These are phyloP conservation scores for Parachaetomium inaequale DNA, from an alignment of 495 filamentous ascomycete species.

Conservation along the genomic window DNA sequence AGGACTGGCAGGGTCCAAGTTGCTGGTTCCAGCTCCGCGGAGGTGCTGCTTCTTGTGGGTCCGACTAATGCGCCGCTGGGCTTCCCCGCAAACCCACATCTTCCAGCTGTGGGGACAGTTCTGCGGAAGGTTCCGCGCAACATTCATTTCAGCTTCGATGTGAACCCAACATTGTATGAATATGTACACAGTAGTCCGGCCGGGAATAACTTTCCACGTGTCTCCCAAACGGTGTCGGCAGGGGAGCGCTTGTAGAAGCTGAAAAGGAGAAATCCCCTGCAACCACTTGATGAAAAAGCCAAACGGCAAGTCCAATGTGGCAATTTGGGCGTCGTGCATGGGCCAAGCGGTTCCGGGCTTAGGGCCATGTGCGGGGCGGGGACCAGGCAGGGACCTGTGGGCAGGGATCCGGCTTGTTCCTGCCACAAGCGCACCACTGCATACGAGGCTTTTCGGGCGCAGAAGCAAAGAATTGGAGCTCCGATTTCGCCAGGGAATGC, in stretches of 20 bases:
- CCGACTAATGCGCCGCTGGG: not conserved
- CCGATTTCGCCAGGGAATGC: constrained; percentile 34
- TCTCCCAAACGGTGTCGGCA: not conserved
- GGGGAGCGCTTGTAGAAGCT: not conserved
- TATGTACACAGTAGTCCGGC: no score
- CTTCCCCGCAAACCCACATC: not conserved
- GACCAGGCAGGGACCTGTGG: not conserved
- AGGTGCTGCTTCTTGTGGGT: not conserved
- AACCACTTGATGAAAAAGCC: not conserved
- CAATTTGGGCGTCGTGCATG: constrained; percentile 10
- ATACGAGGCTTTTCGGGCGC: not conserved
- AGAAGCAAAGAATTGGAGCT: constrained; percentile 26
- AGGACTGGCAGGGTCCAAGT: not conserved
- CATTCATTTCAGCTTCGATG: not conserved
- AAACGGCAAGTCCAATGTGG: not conserved
- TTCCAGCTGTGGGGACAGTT: not conserved
- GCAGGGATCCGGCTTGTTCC: not conserved
- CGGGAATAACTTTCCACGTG: not conserved
- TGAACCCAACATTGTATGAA: not conserved
- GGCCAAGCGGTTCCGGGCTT: constrained; percentile 11
- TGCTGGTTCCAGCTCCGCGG: constrained; percentile 3
- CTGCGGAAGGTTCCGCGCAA: not conserved
- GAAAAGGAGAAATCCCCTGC: not conserved
- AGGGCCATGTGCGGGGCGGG: not conserved
- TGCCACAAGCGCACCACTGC: constrained; percentile 9